Percentiles rank a stretch among this genome's conserved stretches.
Evolutionary conservation across 257 asterid genomes (phyloP).

Genomic region (Eustoma russellianum): DNA sequence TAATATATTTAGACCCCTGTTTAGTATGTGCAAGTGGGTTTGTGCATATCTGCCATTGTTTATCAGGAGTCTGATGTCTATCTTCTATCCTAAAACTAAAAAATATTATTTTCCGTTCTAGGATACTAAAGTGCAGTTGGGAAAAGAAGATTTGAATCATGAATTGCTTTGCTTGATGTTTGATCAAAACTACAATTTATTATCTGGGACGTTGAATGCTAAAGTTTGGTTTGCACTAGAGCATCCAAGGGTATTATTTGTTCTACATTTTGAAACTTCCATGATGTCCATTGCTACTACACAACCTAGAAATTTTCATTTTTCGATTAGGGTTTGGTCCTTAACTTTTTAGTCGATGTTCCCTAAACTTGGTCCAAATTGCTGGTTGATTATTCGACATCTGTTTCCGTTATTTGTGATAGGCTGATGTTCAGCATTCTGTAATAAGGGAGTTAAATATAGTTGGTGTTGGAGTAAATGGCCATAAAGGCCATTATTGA

Average conservation of each 20-base stretch:
- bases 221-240: conserved; percentile 62
- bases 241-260: conserved; percentile 61
- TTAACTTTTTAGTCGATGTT: too few relatives aligned
- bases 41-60: conserved; percentile 5
- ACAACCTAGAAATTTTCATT: background rate
- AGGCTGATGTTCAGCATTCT: conserved; percentile 71
- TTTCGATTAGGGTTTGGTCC: too few relatives aligned
- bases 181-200: conserved; percentile 39
- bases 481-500: too few relatives aligned
- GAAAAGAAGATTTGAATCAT: conserved; percentile 42
- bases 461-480: too few relatives aligned
- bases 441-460: conserved; percentile 54
- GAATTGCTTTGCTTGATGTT: conserved; percentile 54
- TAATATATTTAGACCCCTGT: background rate
- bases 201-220: conserved; percentile 45
- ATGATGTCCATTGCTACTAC: background rate
- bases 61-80: conserved; percentile 1
- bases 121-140: conserved; percentile 39
- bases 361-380: too few relatives aligned
- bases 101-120: conserved; percentile 4
- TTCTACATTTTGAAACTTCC: conserved; percentile 6
- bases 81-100: background rate
- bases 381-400: conserved; percentile 1
- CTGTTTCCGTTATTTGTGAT: conserved; percentile 8
- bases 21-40: background rate